phyloP scores from a whole-genome alignment of 129 eudicot species.

The Arctium minus region DNA sequence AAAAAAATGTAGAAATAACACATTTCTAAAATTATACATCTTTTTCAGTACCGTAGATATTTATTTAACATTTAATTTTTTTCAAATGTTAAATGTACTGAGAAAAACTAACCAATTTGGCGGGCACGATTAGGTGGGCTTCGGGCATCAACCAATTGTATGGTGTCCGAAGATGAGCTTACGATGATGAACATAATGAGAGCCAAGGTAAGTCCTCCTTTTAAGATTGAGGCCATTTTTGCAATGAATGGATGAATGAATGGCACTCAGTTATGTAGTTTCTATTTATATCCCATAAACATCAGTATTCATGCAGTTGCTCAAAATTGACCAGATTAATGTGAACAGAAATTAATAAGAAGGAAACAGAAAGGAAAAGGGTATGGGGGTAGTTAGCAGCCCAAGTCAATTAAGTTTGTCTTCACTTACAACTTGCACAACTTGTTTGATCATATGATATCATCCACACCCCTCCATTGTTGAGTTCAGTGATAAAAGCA shows the following conservation, averaged over 20 bases:
- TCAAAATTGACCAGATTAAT: background rate
- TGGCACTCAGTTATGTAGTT: background rate
- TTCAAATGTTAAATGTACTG: background rate
- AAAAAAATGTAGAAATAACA: background rate
- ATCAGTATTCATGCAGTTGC: background rate
- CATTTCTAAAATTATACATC: too few species aligned
- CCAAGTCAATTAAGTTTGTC: background rate
- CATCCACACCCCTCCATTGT: background rate
- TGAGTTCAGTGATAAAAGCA: too few species aligned
- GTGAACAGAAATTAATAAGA: background rate
- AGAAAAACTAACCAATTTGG: slow-evolving; percentile 24
- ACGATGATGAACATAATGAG: slow-evolving; percentile 9
- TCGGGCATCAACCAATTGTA: slow-evolving; percentile 1
- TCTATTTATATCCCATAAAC: background rate
- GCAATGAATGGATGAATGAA: background rate
- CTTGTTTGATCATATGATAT: background rate
- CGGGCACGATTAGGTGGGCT: slow-evolving; percentile 11
- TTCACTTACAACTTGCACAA: background rate
- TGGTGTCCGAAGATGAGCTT: background rate
- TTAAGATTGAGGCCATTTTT: slow-evolving; percentile 10
- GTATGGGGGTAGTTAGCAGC: background rate
- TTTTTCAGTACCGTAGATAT: too few species aligned
- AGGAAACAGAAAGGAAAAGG: slow-evolving; percentile 1
- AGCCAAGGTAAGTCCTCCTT: slow-evolving; percentile 13
- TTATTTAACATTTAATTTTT: too few species aligned